A percentile compares a stretch with the other conserved stretches of the same genome.
Conservation (phyloP, 208 protist species). For the Porcisia hertigi region DNA sequence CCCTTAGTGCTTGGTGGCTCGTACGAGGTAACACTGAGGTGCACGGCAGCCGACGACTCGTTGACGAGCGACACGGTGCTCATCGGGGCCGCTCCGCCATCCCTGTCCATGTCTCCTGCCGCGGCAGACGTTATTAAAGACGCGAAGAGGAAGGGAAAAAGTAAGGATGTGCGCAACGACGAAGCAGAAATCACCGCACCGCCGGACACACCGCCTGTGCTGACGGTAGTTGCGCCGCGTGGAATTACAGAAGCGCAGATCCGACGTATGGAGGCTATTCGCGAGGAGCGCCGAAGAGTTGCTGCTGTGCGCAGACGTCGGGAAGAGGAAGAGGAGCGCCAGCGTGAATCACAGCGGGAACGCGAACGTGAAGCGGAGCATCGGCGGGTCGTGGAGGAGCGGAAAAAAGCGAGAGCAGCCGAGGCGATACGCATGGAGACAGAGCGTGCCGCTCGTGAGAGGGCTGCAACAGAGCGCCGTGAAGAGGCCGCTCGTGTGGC, state of each 20-base stretch:
- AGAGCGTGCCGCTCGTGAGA: slow-evolving; percentile 30
- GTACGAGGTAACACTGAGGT: slow-evolving; percentile 30
- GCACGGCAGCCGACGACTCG: slow-evolving; percentile 7
- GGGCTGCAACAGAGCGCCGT: slow-evolving; percentile 38
- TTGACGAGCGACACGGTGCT: slow-evolving; percentile 27
- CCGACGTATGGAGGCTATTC: slow-evolving; percentile 41
- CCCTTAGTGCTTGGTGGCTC: slow-evolving; percentile 18
- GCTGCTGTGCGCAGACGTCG: slow-evolving; percentile 42
- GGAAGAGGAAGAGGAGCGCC: slow-evolving; percentile 57
- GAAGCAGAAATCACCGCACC: slow-evolving; percentile 4
- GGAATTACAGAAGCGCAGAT: slow-evolving; percentile 55
- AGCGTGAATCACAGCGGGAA: slow-evolving; percentile 54
- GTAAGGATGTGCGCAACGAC: neutral
- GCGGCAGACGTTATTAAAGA: neutral
- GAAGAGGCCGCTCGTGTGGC: slow-evolving; percentile 47
- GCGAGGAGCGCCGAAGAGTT: slow-evolving; percentile 49
- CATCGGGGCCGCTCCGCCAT: slow-evolving; percentile 11
- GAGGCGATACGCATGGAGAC: slow-evolving; percentile 36
- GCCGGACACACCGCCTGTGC: slow-evolving; percentile 12
- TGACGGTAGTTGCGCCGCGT: slow-evolving; percentile 33
- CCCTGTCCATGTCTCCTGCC: neutral
- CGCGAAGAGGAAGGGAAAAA: neutral
- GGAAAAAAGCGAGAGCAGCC: slow-evolving; percentile 41
- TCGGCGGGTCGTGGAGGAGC: slow-evolving; percentile 51
- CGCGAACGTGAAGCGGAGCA: slow-evolving; percentile 58